Base-by-base conservation (phyloP, 73 alveolate genomes). In the Effrenium voratum region DNA sequence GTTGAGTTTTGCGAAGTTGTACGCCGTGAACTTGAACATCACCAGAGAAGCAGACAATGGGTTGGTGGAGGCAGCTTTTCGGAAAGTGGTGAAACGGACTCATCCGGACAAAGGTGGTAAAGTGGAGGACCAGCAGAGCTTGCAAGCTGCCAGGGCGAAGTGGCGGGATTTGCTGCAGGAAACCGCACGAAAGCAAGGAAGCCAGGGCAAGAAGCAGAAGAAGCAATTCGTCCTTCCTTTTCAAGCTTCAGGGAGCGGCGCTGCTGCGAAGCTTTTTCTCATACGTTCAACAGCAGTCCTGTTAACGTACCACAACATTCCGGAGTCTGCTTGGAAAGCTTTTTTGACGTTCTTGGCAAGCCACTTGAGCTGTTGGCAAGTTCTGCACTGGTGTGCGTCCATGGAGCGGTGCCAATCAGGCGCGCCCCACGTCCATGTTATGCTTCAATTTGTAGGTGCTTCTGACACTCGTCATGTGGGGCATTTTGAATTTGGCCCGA, bases 351-450 rank as follows among this genome's bases (percentile, higher is more conserved):
- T 40, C 40, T 2, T 76, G 38, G 19, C 6, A 13, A 26, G 41
- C 22, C 87, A 44, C 26, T 24, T 76, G 57, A 16, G n/a, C 0
- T 2, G 3, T 22, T 84, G 93, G 76, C 46, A 45, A 1, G 79
- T 40, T 2, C 16, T 43, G 28, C 57, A 38, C 6, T 85, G 94
- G 94, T 50, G 80, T 40, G 85, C 85, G 38, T 75, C 85, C n/a
- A 75, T 75, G 85, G 85, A 75, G 59, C 6, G 38, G 57, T 75
- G 85, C 24, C 45, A 85, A 40, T 40, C 94, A 2, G 94, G 94
- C 40, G 19, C 22, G 16, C 45, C 76, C 26, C 82, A 84, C 73
- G 32, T 57, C 44, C 93, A 84, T 43, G 10, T 84, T 44, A 84
- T 84, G 93, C 38, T 84, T 15, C 93, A 84, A 34, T 50, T 55